Conservation (phyloP, 1,139 yeast species). For the Blastobotrys apis region DNA sequence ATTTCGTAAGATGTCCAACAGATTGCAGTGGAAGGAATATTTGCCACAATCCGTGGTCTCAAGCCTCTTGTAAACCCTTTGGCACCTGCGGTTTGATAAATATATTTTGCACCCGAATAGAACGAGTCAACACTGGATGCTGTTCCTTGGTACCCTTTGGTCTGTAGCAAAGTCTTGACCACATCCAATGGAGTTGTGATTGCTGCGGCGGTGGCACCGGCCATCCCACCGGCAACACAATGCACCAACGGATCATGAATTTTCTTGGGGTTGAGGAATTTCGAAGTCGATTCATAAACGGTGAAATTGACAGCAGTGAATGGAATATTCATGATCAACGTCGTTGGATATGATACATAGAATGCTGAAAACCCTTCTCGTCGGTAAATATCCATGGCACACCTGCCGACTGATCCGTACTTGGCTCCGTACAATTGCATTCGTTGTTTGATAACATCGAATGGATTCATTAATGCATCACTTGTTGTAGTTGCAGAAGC, state of each 20-base stretch:
- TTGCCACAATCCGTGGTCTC: slow-evolving; percentile 86
- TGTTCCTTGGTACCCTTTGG: slow-evolving; percentile 49
- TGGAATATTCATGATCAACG: slow-evolving; percentile 88
- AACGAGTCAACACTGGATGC: slow-evolving; percentile 53
- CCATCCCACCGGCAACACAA: slow-evolving; percentile 89
- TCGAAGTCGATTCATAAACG: slow-evolving; percentile 79
- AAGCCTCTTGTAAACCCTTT: slow-evolving; percentile 78
- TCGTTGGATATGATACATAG: slow-evolving; percentile 91
- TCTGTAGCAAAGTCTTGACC: slow-evolving; percentile 86
- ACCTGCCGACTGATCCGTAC: slow-evolving; percentile 34
- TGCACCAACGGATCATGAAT: slow-evolving; percentile 85
- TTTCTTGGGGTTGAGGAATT: slow-evolving; percentile 71
- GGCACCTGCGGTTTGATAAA: slow-evolving; percentile 62
- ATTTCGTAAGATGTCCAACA: slow-evolving; percentile 98
- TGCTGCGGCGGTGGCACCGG: slow-evolving; percentile 97
- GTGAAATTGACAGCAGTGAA: slow-evolving; percentile 95
- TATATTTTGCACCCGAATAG: slow-evolving; percentile 63
- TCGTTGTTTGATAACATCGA: slow-evolving; percentile 89
- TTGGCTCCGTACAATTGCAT: slow-evolving; percentile 50
- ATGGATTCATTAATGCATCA: slow-evolving; percentile 97
- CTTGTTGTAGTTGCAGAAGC: slow-evolving; percentile 91
- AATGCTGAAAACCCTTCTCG: slow-evolving; percentile 81
- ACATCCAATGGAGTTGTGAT: slow-evolving; percentile 95
- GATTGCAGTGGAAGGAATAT: slow-evolving; percentile 95
- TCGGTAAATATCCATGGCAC: slow-evolving; percentile 50